phyloP scores from a whole-genome alignment of 164 flowering plant species.

The Tetracentron sinense region DNA sequence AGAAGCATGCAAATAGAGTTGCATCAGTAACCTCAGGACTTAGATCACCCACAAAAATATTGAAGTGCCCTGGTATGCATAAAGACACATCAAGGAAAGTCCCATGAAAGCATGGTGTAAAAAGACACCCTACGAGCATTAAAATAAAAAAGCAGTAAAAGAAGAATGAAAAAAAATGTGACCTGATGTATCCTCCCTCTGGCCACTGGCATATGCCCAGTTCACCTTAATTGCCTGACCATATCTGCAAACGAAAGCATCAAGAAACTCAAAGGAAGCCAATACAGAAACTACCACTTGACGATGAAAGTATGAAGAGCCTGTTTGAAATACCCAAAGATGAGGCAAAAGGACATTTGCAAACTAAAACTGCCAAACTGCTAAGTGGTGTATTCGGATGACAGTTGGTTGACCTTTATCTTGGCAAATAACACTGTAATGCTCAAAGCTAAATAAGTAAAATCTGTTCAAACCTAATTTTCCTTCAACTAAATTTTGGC shows the following conservation, averaged over 20 bases:
- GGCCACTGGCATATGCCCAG: slow-evolving; percentile 7
- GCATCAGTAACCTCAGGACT: slow-evolving; percentile 41
- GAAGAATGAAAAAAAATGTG: neutral
- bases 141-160: neutral
- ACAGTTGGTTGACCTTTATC: too few species aligned
- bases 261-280: too few species aligned
- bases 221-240: slow-evolving; percentile 2
- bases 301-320: neutral
- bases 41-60: slow-evolving; percentile 39
- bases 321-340: too few species aligned
- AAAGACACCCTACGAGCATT: neutral
- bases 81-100: neutral
- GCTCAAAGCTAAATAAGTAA: too few species aligned
- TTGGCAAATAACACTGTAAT: too few species aligned
- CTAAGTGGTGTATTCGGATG: too few species aligned
- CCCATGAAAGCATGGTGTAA: neutral
- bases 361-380: neutral
- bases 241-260: neutral
- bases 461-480: too few species aligned
- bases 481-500: too few species aligned
- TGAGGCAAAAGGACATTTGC: neutral
- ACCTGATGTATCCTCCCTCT: slow-evolving; percentile 7
- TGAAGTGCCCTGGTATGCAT: slow-evolving; percentile 23
- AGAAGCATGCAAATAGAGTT: slow-evolving; percentile 29
- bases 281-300: too few species aligned